Evolutionary conservation across 371 early-diverging fungal genomes (phyloP), one percentile per base, ranked within the genome.

Genomic region (Mucor lusitanicus): DNA sequence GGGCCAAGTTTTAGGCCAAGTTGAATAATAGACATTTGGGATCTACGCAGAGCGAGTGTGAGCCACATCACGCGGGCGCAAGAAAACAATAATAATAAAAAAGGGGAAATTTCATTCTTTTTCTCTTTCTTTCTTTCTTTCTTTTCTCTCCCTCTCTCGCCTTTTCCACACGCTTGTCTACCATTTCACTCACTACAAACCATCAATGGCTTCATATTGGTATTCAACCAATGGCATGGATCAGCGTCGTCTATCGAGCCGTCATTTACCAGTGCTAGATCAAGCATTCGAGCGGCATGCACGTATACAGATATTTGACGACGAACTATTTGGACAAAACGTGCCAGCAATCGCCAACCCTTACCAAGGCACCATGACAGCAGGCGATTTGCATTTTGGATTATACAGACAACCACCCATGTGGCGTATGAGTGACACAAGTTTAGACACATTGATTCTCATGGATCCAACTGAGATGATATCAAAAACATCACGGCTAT

Each of bases 1-100:
- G 86, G 99, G 99, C 27, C 85, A 96, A 75, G 63, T 88, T 12
- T 76, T 98, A 17, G 98, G 91, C n/a, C 84, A 71, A 6, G 63
- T 77, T 60, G 74, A 69, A 57, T 25, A 62, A 64, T 12, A 50
- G 11, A 50, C 21, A 23, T 23, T 21, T 23, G 25, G 25, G 50
- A 50, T 50, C 50, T 25, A 42, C 23, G 57, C 8, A 44, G 0
- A 37, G 35, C 9, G n/a, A n/a, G 37, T 37, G 15, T 13, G 1
- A 11, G 1, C 1, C 37, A 37, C 37, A 37, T 37, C 37, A 37
- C 37, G 37, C 37, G 37, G 37, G 32, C 12, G 17, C 9, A 61
- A 35, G 33, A 64, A 46, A 4, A 28, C 12, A 25, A 27, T 50
- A 50, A 50, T 50, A 50, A 50, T 11, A 50, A 50, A 12, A 25